These are phyloP conservation scores for Citrullus mucosospermus DNA, from an alignment of 306 rosid genomes.

Conservation along the genomic window DNA sequence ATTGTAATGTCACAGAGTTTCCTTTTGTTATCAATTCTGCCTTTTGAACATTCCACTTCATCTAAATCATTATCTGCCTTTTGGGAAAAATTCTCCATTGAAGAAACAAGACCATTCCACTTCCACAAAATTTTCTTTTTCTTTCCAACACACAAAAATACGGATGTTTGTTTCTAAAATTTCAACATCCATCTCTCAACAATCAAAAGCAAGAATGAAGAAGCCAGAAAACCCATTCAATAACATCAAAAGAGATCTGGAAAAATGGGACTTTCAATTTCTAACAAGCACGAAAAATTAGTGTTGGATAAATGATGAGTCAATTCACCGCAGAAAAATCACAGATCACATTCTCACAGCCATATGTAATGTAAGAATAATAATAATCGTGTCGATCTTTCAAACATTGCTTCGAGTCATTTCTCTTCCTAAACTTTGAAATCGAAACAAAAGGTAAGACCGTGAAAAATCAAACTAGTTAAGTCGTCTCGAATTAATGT, in stretches of 20 bases:
- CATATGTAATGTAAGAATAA: background rate
- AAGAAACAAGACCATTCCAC: too few species aligned
- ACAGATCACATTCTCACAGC: background rate
- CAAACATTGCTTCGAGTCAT: background rate
- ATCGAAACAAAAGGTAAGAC: background rate
- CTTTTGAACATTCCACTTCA: too few species aligned
- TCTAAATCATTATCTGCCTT: too few species aligned
- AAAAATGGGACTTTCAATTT: background rate
- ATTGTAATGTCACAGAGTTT: too few species aligned
- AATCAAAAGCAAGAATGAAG: background rate
- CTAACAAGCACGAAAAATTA: background rate
- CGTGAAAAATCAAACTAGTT: background rate
- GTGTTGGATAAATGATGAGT: background rate
- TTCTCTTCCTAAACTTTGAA: slow-evolving; percentile 8
- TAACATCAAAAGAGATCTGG: background rate
- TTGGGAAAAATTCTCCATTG: too few species aligned
- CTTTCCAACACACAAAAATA: too few species aligned
- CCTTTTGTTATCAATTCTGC: too few species aligned
- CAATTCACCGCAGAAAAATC: background rate
- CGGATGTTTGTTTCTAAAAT: background rate
- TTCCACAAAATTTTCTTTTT: too few species aligned
- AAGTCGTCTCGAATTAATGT: background rate
- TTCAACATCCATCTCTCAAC: background rate
- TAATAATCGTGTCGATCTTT: background rate
- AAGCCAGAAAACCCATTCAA: background rate